A percentile compares a stretch with the other conserved stretches of the same genome.
These are phyloP conservation scores for Gleditsia sinensis DNA, from an alignment of 306 rosid species.

Conservation along the genomic window DNA sequence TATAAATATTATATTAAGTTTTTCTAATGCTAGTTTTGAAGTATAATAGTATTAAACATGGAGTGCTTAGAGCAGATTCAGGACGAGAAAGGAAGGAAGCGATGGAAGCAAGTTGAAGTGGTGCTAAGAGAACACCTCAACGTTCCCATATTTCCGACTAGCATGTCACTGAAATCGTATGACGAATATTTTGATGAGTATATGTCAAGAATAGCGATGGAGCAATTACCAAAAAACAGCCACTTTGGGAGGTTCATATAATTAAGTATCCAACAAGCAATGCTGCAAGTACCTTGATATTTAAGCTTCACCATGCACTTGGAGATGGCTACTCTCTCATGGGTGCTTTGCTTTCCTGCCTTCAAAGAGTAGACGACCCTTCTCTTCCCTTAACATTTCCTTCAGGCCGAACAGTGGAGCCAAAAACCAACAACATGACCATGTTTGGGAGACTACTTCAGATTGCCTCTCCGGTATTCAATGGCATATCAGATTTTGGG, in stretches of 20 bases:
- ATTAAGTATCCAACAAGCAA: conserved; percentile 47
- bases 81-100: conserved; percentile 18
- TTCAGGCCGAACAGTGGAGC: conserved; percentile 20
- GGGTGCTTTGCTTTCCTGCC: conserved; percentile 46
- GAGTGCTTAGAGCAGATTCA: conserved; percentile 28
- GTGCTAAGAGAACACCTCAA: conserved; percentile 37
- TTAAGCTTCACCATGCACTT: conserved; percentile 53
- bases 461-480: background rate
- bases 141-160: conserved; percentile 33
- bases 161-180: background rate
- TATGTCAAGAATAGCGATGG: conserved; percentile 19
- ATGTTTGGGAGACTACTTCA: background rate
- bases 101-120: conserved; percentile 46
- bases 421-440: background rate
- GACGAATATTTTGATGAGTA: conserved; percentile 40
- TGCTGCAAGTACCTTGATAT: conserved; percentile 35
- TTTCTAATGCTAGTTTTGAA: too few species aligned
- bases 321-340: conserved; percentile 58
- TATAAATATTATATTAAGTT: too few species aligned
- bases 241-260: conserved; percentile 51
- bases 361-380: conserved; percentile 40
- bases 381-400: conserved; percentile 50
- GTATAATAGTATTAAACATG: background rate
- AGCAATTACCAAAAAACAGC: conserved; percentile 29
- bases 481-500: conserved; percentile 30